phyloP scores from a whole-genome alignment of 306 rosid species.

The Sophora flavescens region DNA sequence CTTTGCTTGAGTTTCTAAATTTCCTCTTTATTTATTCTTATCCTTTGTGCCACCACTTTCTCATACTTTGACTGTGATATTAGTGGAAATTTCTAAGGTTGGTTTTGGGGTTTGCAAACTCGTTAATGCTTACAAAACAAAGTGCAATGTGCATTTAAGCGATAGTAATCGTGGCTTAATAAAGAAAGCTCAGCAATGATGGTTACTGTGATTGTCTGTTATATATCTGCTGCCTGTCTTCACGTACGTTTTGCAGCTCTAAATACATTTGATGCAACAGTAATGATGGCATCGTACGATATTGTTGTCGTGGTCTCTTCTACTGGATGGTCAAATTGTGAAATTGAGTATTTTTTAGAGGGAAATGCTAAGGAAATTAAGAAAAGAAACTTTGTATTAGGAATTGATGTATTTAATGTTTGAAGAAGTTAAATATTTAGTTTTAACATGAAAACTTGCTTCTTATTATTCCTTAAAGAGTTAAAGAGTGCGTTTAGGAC shows the following conservation, averaged over 20 bases:
- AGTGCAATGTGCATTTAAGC: neutral
- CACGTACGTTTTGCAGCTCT: conserved; percentile 33
- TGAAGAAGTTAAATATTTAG: no score
- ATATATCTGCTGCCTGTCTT: conserved; percentile 6
- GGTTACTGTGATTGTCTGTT: conserved; percentile 29
- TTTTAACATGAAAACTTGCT: no score
- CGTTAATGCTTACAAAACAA: neutral
- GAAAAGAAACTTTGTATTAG: no score
- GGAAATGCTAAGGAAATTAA: no score
- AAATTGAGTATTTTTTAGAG: no score
- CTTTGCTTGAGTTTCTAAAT: conserved; percentile 61
- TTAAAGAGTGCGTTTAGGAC: no score
- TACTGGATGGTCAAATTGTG: conserved; percentile 1
- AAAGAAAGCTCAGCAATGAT: conserved; percentile 14
- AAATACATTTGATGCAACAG: conserved; percentile 21
- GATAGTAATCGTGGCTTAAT: conserved; percentile 2
- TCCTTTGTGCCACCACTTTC: conserved; percentile 56
- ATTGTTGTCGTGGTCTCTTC: conserved; percentile 38
- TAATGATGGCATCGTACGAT: conserved; percentile 27
- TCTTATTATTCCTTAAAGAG: no score
- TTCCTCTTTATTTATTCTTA: conserved; percentile 47
- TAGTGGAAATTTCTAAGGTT: conserved; percentile 31
- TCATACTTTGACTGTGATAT: conserved; percentile 47
- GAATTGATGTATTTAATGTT: no score
- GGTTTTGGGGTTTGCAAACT: neutral